phyloP scores from a whole-genome alignment of 148 eudicot genomes.

The Simmondsia chinensis region DNA sequence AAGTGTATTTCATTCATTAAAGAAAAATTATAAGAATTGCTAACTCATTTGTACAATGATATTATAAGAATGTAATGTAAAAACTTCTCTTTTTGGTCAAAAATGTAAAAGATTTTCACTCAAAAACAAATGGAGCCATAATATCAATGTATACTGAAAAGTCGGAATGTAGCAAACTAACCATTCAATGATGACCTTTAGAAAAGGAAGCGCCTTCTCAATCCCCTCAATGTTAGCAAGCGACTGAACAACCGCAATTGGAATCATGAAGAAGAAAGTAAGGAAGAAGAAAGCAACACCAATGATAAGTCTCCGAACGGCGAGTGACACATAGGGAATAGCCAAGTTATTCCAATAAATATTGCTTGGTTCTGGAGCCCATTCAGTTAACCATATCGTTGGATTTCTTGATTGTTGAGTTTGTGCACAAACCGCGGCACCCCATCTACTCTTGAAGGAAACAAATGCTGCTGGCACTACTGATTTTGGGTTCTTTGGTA shows the following conservation, averaged over 20 bases:
- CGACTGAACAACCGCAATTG: slow-evolving; percentile 78
- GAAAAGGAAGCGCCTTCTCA: slow-evolving; percentile 45
- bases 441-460: slow-evolving; percentile 93
- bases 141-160: no score
- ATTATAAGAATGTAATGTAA: no score
- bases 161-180: slow-evolving; percentile 49
- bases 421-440: slow-evolving; percentile 97
- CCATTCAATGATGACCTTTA: slow-evolving; percentile 57
- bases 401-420: slow-evolving; percentile 96
- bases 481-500: slow-evolving; percentile 41
- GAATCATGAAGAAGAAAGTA: slow-evolving; percentile 92
- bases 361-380: slow-evolving; percentile 98
- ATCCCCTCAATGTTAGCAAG: slow-evolving; percentile 86
- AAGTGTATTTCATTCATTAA: no score
- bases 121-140: no score
- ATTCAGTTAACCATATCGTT: slow-evolving; percentile 83
- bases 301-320: slow-evolving; percentile 65
- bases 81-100: no score
- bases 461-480: slow-evolving; percentile 93
- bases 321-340: slow-evolving; percentile 70
- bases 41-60: no score
- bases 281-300: slow-evolving; percentile 90
- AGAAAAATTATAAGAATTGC: no score
- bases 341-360: slow-evolving; percentile 83
- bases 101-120: no score